Evolutionary conservation across 1,139 yeast genomes (phyloP), one percentile per base, ranked within the genome.

Genomic region (Yarrowia galli): DNA sequence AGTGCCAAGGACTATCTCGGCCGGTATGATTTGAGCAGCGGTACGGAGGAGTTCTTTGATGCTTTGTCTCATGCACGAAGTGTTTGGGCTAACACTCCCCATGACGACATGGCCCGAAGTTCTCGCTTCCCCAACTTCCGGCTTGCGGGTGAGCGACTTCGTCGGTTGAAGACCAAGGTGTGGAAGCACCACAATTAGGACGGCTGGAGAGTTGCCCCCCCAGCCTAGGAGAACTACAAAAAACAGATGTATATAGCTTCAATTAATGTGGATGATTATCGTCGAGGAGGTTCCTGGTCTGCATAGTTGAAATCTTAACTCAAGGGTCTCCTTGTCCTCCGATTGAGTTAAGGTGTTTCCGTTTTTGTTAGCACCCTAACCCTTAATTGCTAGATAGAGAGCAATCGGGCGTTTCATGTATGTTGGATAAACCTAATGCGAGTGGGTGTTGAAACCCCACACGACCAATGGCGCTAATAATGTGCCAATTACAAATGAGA

Each of bases 371-470:
- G 13, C 5, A 12, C 43, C 60, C 61, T 40, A 54, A 54, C 20
- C 48, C 48, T 40, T 7, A 3, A 12, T 40, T 54, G 35, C 61
- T 54, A 25, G 38, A 54, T 54, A 23, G 48, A 54, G 61, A 54
- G 61, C 61, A 54, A 54, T 54, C 61, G 61, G 61, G 61, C 46
- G 35, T 54, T 54, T 54, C 13, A 25, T 40, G 40, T 15, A 54
- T 54, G 45, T 25, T 40, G 35, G 38, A 23, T 40, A 9, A 54
- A 54, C 61, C 6, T 35, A 40, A 25, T 40, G n/a, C 40, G 13
- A 12, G 40, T 9, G 16, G 20, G 43, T 22, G 43, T 10, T 22
- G 35, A 10, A 22, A 54, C 60, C 48, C 48, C 61, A 54, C 61
- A 54, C 61, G 61, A 54, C 36, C 28, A 38, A 13, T 15, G n/a